Evolutionary conservation across 2,329 filamentous ascomycete species (phyloP), one percentile per base, ranked within the genome.

Genomic region (Fusarium avenaceum): DNA sequence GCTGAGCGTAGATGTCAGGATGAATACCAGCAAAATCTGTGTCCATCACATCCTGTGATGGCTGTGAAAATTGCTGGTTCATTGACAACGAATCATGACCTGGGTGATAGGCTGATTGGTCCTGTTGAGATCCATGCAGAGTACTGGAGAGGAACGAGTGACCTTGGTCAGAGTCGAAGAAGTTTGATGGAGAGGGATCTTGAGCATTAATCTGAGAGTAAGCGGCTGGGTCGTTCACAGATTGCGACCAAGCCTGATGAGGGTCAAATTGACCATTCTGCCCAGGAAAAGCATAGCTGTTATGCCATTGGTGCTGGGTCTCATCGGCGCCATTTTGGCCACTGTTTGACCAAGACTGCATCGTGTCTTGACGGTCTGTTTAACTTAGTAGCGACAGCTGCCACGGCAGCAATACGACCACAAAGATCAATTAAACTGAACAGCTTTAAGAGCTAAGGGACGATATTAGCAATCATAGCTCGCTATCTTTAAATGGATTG

Each of bases 301-400:
- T 59, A 57, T 76, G 74, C 80, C 80, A 81, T 57, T 76, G 74
- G 51, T 73, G 73, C 40, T 75, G 73, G 26, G 72, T 75, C 55
- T 75, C 77, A 57, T 79, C 76, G 51, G 76, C 69, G 69, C 78
- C 79, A 53, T 75, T 77, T 69, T 80, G 79, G 70, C 76, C 74
- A 58, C 75, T 69, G 57, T 74, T 75, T 40, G 78, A 67, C 80
- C 80, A 81, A 61, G 80, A 79, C 76, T 81, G 80, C 80, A 81
- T 81, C 65, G 73, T 76, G 74, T 60, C 45, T 54, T 46, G 49
- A 33, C 10, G 30, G 6, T 33, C 49, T 30, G 47, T 59, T 67
- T 63, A 66, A 65, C 56, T 67, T 70, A 57, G 65, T 24, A 72
- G 61, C 60, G 56, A 51, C 60, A 56, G 70, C 62, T 64, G 55